Base-by-base conservation (phyloP, 164 flowering plant genomes). In the Chimonanthus salicifolius region DNA sequence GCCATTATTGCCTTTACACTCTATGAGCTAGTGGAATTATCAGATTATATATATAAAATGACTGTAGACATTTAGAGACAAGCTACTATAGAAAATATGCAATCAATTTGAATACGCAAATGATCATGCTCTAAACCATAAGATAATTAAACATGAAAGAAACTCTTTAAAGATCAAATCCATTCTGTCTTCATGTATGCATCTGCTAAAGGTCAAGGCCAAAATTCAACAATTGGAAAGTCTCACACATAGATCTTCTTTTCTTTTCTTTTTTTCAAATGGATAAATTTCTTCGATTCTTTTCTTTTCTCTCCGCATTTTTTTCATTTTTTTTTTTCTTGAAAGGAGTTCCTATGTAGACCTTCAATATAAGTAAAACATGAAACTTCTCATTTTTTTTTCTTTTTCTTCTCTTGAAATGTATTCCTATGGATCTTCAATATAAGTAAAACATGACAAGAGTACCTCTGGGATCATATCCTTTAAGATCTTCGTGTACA, bases 391-490 rank as follows among this genome's bases (percentile, higher is more conserved):
- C 1, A 33, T 33, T 33, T 33, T 33, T 33, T 33, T 33, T 33
- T 33, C 33, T 33, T 33, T 33, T 33, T 33, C 33, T 33, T 33
- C 33, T 33, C 33, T 33, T 33, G 33, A 33, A 33, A 33, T 1
- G 33, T 33, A 33, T 33, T 33, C 33, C 33, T 33, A 33, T 33
- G 21, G 58, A 46, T 51, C 5, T 13, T 64, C 60, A 62, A 21
- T 48, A 64, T 21, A 62, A 21, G 48, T 54, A 16, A 46, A 65
- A 47, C 44, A 47, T 11, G 50, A 21, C 33, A 64, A 21, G 71
- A 77, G 47, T 89, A 91, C 97, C 98, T 90, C 86, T 90, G 63
- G 92, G 87, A 83, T 94, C 98, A 81, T 91, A 92, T 21, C 94
- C 95, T 82, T 85, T 90, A 75, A 94, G 88, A 85, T 89, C 89